Evolutionary conservation across 768 basidiomycete species (phyloP).

Genomic region (Suillus subalutaceus): DNA sequence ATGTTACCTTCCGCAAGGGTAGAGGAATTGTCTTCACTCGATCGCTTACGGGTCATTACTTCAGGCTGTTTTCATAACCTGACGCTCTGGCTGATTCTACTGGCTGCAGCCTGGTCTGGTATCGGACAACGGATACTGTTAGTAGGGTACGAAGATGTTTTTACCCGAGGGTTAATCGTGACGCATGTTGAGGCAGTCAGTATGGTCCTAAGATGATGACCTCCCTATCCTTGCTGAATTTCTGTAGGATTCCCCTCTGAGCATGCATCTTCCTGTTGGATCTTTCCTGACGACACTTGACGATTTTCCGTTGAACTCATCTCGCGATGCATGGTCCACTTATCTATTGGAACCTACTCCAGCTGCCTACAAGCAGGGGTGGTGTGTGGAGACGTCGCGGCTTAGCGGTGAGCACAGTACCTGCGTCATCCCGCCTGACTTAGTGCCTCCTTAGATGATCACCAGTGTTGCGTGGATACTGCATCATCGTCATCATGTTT

Average conservation of each 20-base stretch:
- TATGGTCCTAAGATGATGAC: slow-evolving; percentile 13
- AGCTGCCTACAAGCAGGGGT: slow-evolving; percentile 43
- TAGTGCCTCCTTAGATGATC: slow-evolving; percentile 16
- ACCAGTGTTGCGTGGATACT: slow-evolving; percentile 18
- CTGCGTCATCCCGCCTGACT: neutral
- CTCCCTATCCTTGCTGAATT: slow-evolving; percentile 13
- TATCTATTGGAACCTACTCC: slow-evolving; percentile 39
- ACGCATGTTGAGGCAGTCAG: slow-evolving; percentile 55
- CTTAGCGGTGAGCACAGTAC: slow-evolving; percentile 32
- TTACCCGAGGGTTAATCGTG: slow-evolving; percentile 55
- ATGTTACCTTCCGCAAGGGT: slow-evolving; percentile 49
- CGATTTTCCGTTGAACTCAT: slow-evolving; percentile 50
- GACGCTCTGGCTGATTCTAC: slow-evolving; percentile 53
- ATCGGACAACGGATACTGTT: slow-evolving; percentile 30
- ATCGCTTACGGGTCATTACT: slow-evolving; percentile 63
- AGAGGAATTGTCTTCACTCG: slow-evolving; percentile 40
- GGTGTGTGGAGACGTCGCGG: slow-evolving; percentile 53
- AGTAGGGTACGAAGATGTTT: slow-evolving; percentile 55
- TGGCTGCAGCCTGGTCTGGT: slow-evolving; percentile 37
- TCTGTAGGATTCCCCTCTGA: slow-evolving; percentile 61
- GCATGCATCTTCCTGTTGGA: slow-evolving; percentile 55
- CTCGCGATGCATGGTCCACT: slow-evolving; percentile 43
- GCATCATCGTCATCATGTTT: slow-evolving; percentile 48
- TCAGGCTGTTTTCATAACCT: slow-evolving; percentile 84
- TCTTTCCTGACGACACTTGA: slow-evolving; percentile 67